Base-by-base conservation (phyloP, 225 moss, liverwort and hornwort genomes). In the Climacium dendroides region DNA sequence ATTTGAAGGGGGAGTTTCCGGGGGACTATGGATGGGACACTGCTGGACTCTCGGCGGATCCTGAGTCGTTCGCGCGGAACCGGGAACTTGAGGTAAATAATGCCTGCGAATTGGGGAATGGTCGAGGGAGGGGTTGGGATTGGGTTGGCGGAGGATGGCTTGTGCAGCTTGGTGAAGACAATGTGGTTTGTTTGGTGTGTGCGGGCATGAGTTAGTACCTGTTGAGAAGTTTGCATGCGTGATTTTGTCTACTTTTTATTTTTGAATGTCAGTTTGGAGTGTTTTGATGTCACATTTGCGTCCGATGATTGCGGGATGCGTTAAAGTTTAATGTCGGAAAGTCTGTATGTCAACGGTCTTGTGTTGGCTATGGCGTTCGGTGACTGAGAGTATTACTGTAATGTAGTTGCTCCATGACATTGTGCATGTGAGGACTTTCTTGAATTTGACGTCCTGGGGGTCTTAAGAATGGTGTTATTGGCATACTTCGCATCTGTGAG, bases 21-120 rank as follows among this genome's bases (percentile, higher is more conserved):
- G 92, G 93, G 47, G 93, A 93, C 52, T 93, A 93, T 35, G 93
- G 93, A 29, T 93, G 93, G 93, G 93, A 93, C 84, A 93, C 93
- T 35, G 93, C 93, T 53, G 93, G 93, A 81, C 88, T 93, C 43
- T 93, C 92, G 29, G 93, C 93, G 20, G 93, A 93, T 61, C 93
- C 93, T 7, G 93, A 93, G 90, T 92, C 93, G 23, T 92, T 93
- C 45, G 91, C 93, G 50, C 91, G 91, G 82, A 93, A 93, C 45
- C 85, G 93, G 45, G 93, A 61, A 19, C 90, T 93, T 53, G 93
- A 93, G 93, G 93, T 93, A 72, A 60, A 9, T 17, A 16, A 9
- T 30, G 15, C 35, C 35, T 30, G 32, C 9, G 43, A 26, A 32
- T 57, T 78, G 26, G 23, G 37, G 29, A 16, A 53, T 20, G 62